Base-by-base conservation (phyloP, 2,329 filamentous ascomycete genomes). In the Colletotrichum nymphaeae region DNA sequence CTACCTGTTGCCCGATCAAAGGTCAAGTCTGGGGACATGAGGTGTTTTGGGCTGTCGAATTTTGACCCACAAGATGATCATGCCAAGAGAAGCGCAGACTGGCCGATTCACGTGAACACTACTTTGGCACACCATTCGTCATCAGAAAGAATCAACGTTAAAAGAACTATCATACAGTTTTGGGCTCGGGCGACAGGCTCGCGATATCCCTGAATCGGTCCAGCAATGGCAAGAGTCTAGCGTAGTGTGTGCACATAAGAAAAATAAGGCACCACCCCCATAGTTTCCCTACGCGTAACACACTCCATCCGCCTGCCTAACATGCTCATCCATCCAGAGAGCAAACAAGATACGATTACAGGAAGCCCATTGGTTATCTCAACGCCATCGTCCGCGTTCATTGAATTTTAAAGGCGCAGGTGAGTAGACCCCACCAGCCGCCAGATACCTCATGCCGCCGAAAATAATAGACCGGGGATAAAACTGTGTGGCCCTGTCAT, bases 261-360 rank as follows among this genome's bases (percentile, higher is more conserved):
- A 30, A 66, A 37, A 73, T 71, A 16, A 58, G 71, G 71, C 71
- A 70, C 67, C 55, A 30, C 66, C 49, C 35, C 60, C 49, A 69
- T 63, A 53, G 52, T 62, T 73, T 55, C 37, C 37, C 60, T 67
- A 60, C 67, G 60, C 60, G 12, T 70, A n/a, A 73, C 37, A 66
- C 46, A 73, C 35, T 66, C 56, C 60, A 22, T 71, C 71, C 60
- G 62, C 67, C 71, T 62, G 67, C 60, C 71, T 46, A 60, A 66
- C 57, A 57, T 65, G 67, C 71, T 70, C 60, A 65, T 65, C 56
- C 71, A 52, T 73, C 71, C 67, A 65, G 71, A 71, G 71, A 65
- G 71, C 67, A 73, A 73, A 75, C 63, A 70, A 74, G 73, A 70
- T 75, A 73, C 69, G 74, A 75, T 75, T 75, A 75, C 74, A 75